Base-by-base conservation (phyloP, 2,329 filamentous ascomycete genomes). In the Aspergillus ustus region DNA sequence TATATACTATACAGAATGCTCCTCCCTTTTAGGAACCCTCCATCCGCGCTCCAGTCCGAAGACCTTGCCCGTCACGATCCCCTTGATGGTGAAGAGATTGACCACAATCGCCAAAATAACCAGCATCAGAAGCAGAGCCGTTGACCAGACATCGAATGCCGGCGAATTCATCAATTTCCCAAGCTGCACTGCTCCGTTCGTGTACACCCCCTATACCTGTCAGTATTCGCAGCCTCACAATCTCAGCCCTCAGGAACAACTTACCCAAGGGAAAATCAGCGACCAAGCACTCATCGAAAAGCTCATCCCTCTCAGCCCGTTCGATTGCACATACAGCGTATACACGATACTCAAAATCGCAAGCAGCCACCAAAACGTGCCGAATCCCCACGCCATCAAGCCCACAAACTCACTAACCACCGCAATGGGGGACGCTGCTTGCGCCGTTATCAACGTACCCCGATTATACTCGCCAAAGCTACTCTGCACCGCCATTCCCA, bases 281-380 rank as follows among this genome's bases (percentile, higher is more conserved):
- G 74, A 69, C 77, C 77, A 80, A 3, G 69, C 67, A 6, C 70
- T 62, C 52, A 78, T 52, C 1, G 61, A 72, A 57, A 77, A 79
- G 1, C 52, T 61, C 7, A 72, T 67, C 11, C 60, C 52, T 48
- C 66, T 57, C 59, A 58, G 62, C 13, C 67, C 67, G 0, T 65
- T 62, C 15, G 63, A 63, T 65, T 70, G 69, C 49, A 52, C 59
- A 1, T 68, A 44, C 6, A 72, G 44, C 7, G 69, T 70, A 66
- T 75, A 70, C 15, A 63, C 37, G 31, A 77, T 76, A 54, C 75
- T 74, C 43, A 75, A 61, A 7, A 78, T 65, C 2, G 77, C 76
- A 60, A 81, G 77, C n/a, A 68, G 61, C 74, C 77, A 78, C 78
- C 78, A 81, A 44, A 81, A 78, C 4, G 75, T 73, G 0, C 72